Evolutionary conservation across 2,329 filamentous ascomycete genomes (phyloP), one percentile per base, ranked within the genome.

Genomic region (Orbilia brochopaga): DNA sequence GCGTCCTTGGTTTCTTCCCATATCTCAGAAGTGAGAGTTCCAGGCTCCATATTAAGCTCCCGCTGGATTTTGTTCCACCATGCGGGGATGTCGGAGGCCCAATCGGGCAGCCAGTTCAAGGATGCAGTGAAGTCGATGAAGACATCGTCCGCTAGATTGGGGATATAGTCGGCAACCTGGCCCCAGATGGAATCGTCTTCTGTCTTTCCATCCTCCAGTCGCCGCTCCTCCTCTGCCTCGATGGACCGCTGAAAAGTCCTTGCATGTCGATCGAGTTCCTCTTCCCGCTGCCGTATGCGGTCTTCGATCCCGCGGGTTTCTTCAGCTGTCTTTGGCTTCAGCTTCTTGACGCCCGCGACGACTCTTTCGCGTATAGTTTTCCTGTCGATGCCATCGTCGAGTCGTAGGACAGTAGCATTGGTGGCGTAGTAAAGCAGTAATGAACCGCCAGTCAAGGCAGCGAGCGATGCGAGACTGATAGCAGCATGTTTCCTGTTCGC

Each of bases 1-100:
- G 92, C 87, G 77, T 97, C 90, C 66, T 92, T 90, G 0, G 94
- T 91, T 76, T 97, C 93, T 74, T 84, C 83, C 94, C 94, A 97
- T 67, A 99, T 94, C 75, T 97, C 90, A 77, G 95, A 89, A 11
- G 93, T 91, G 46, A 99, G 82, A 0, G 92, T 96, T 0, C 92
- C 93, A 0, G 91, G 90, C 0, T 89, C 86, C 86, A 94, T 89
- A 46, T 75, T 75, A 35, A 76, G 52, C 61, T 76, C 75, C 35
- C 73, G 74, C 50, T 76, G 75, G 42, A 76, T 69, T 40, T 75
- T 75, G 17, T 64, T 74, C 63, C 73, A 67, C 75, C 70, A 74
- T 57, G 69, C 69, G 2, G 74, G 75, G 1, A 76, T 70, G 50
- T 70, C 66, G 17, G 66, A 63, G 7, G 66, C 66, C 66, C 66